A percentile compares a stretch with the other conserved stretches of the same genome.
Evolutionary conservation across 345 rosid genomes (phyloP).

Genomic region (Euphorbia pulcherrima): DNA sequence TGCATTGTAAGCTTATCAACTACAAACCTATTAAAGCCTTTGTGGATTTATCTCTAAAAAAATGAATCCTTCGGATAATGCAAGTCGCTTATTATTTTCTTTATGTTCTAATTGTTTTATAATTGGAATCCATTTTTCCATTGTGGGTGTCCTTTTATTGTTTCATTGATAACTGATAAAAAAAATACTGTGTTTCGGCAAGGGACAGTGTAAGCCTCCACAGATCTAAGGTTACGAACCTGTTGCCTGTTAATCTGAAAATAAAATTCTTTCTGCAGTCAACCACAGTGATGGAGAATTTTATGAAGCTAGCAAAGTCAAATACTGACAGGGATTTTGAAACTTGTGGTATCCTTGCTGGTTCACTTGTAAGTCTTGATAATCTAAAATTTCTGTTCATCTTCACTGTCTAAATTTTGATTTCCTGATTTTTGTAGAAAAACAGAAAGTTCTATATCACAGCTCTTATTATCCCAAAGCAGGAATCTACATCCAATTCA

Average conservation of each 20-base stretch:
- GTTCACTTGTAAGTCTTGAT: conserved; percentile 71
- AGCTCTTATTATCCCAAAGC: conserved; percentile 94
- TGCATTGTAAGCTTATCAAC: conserved; percentile 71
- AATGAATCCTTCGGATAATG: background rate
- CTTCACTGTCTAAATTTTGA: conserved; percentile 16
- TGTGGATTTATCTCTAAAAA: background rate
- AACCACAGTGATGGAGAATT: conserved; percentile 81
- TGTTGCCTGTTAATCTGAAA: conserved; percentile 2
- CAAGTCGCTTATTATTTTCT: background rate
- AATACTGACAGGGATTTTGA: conserved; percentile 85
- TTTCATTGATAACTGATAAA: background rate
- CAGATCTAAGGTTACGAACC: background rate
- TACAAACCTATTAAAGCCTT: background rate
- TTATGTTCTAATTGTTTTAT: too few relatives aligned
- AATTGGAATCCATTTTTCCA: background rate
- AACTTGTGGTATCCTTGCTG: conserved; percentile 97
- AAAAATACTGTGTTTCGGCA: background rate
- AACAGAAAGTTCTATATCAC: conserved; percentile 80
- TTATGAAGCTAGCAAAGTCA: conserved; percentile 86
- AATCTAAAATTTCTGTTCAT: conserved; percentile 6
- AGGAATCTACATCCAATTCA: conserved; percentile 87
- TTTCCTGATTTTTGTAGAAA: conserved; percentile 52
- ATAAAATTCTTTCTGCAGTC: conserved; percentile 50
- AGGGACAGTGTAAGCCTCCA: background rate
- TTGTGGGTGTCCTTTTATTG: background rate